These are phyloP conservation scores for Blastobotrys proliferans DNA, from an alignment of 1,139 yeast species.

Conservation along the genomic window DNA sequence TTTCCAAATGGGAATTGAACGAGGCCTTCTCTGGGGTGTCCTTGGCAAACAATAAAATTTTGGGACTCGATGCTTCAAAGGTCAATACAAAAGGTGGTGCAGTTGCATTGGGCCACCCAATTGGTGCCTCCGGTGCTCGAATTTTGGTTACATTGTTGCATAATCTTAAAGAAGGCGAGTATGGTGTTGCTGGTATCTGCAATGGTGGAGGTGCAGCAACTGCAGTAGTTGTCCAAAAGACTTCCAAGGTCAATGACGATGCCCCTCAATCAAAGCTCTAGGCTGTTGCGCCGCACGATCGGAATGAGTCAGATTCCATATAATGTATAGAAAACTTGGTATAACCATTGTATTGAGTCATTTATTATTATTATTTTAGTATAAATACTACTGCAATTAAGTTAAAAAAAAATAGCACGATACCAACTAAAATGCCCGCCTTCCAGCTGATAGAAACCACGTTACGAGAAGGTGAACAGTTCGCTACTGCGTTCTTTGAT, in stretches of 20 bases:
- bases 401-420: too few species aligned
- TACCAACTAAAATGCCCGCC: too few species aligned
- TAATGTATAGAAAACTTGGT: too few species aligned
- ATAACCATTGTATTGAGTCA: too few species aligned
- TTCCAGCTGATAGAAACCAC: conserved; percentile 94
- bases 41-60: conserved; percentile 70
- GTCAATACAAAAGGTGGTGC: conserved; percentile 95
- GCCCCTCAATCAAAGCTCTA: too few species aligned
- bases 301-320: too few species aligned
- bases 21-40: conserved; percentile 96
- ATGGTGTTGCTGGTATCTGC: conserved; percentile 91
- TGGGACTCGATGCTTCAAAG: conserved; percentile 61
- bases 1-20: conserved; percentile 77
- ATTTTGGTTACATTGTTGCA: conserved; percentile 75
- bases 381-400: too few species aligned
- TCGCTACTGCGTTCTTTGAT: conserved; percentile 91
- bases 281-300: too few species aligned
- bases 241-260: conserved; percentile 25
- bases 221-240: conserved; percentile 60
- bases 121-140: conserved; percentile 95
- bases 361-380: too few species aligned
- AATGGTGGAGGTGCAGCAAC: conserved; percentile 99
- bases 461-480: conserved; percentile 96
- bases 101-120: conserved; percentile 92
- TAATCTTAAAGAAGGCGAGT: conserved; percentile 74